A percentile compares a stretch with the other conserved stretches of the same genome.
Conservation (phyloP, 73 alveolate species). For the Paramecium pentaurelia region DNA sequence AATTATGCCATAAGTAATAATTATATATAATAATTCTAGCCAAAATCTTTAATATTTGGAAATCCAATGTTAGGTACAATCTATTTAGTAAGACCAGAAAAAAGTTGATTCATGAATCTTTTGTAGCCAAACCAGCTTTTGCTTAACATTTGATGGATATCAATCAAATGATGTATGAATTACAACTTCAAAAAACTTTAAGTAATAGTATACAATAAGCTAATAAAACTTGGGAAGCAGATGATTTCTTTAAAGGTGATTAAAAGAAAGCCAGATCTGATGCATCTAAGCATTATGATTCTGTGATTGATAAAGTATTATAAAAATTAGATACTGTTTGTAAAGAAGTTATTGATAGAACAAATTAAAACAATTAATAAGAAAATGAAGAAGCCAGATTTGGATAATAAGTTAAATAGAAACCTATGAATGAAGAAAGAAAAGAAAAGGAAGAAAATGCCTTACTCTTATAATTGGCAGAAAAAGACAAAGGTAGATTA, state of each 20-base stretch:
- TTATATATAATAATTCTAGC: conserved; percentile 45
- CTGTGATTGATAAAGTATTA: conserved; percentile 68
- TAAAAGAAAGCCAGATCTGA: conserved; percentile 78
- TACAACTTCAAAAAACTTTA: conserved; percentile 64
- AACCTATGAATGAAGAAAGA: no score
- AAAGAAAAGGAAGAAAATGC: no score
- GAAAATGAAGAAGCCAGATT: conserved; percentile 94
- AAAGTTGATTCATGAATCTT: conserved; percentile 72
- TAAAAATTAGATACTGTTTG: conserved; percentile 69
- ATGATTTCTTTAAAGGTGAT: conserved; percentile 65
- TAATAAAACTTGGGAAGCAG: conserved; percentile 67
- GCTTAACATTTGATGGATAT: conserved; percentile 78
- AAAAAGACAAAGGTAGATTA: no score
- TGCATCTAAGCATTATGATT: conserved; percentile 76
- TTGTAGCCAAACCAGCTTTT: conserved; percentile 94
- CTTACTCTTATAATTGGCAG: no score
- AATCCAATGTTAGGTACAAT: conserved; percentile 91
- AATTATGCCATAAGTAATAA: conserved; percentile 76
- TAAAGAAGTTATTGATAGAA: conserved; percentile 72
- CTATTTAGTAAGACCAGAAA: conserved; percentile 88
- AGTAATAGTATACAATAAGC: conserved; percentile 44
- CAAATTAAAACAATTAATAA: conserved; percentile 87
- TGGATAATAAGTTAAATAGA: no score
- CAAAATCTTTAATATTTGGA: conserved; percentile 95
- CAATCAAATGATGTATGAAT: conserved; percentile 73